These are phyloP conservation scores for Mortierella sp. DNA, from an alignment of 371 early-diverging fungal species.

Conservation along the genomic window DNA sequence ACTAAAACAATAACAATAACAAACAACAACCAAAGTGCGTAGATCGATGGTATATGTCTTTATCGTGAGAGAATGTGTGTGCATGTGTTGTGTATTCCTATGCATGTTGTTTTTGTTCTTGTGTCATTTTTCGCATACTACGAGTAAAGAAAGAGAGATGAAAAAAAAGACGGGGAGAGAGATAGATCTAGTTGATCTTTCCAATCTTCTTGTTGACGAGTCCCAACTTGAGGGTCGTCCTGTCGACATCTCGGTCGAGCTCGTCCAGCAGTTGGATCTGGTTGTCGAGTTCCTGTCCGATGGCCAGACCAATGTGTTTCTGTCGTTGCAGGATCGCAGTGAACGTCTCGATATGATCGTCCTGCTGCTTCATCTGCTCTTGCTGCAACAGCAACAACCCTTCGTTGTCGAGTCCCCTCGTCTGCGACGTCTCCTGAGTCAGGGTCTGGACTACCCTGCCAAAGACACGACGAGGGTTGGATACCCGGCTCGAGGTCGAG, in stretches of 20 bases:
- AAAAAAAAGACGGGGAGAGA: constrained; percentile 14
- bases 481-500: constrained; percentile 36
- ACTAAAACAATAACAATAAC: neutral
- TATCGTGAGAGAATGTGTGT: neutral
- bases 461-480: constrained; percentile 69
- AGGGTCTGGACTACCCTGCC: constrained; percentile 67
- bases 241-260: constrained; percentile 80
- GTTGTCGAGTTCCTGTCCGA: constrained; percentile 87
- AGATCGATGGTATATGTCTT: neutral
- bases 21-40: neutral
- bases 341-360: constrained; percentile 80
- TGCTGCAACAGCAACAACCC: constrained; percentile 82
- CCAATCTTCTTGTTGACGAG: constrained; percentile 82
- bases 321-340: constrained; percentile 81
- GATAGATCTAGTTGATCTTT: constrained; percentile 68
- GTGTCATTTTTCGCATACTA: neutral
- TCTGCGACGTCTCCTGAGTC: constrained; percentile 80
- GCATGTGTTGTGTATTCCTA: neutral
- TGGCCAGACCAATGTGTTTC: constrained; percentile 85
- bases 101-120: neutral
- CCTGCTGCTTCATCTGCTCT: constrained; percentile 84
- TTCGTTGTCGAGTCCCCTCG: constrained; percentile 79
- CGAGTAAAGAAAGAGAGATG: neutral
- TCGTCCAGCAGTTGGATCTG: constrained; percentile 90
- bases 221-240: constrained; percentile 81